Conservation (phyloP, 2,329 filamentous ascomycete species). For the Stachybotrys chartarum region DNA sequence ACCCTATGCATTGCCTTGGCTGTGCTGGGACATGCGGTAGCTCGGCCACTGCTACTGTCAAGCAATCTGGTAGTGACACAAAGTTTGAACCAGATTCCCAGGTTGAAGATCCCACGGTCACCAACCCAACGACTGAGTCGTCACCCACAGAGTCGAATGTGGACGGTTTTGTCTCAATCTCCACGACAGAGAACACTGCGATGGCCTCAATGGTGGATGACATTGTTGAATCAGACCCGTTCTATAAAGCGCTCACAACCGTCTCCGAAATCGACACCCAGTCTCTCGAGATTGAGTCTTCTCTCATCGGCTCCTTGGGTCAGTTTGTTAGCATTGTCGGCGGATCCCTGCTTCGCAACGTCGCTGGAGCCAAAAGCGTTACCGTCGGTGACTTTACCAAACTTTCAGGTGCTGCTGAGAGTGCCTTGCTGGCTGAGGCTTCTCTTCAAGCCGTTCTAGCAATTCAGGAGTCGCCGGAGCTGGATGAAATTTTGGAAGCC, state of each 20-base stretch:
- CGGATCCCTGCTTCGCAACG: conserved; percentile 4
- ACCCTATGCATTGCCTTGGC: neutral
- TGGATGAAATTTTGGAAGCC: conserved; percentile 8
- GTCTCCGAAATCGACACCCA: conserved; percentile 4
- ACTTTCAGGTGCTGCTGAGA: conserved; percentile 5
- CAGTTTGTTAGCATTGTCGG: conserved; percentile 3
- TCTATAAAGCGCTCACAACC: conserved; percentile 5
- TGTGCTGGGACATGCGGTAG: neutral
- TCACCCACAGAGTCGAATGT: neutral
- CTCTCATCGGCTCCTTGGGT: conserved; percentile 2
- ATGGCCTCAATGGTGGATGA: neutral
- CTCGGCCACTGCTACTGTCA: neutral
- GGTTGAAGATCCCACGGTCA: neutral
- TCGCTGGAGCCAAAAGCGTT: conserved; percentile 3
- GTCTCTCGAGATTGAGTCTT: conserved; percentile 1
- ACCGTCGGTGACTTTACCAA: conserved; percentile 1
- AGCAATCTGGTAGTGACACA: neutral
- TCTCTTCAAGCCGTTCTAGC: conserved; percentile 8
- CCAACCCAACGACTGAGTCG: neutral
- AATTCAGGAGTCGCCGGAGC: conserved; percentile 7
- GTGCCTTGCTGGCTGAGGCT: conserved; percentile 6
- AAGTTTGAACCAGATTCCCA: neutral
- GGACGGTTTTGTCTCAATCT: neutral
- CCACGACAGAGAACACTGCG: neutral
- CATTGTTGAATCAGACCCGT: neutral